Conservation (phyloP, 169 alveolate species). For the Plasmodium cynomolgi region DNA sequence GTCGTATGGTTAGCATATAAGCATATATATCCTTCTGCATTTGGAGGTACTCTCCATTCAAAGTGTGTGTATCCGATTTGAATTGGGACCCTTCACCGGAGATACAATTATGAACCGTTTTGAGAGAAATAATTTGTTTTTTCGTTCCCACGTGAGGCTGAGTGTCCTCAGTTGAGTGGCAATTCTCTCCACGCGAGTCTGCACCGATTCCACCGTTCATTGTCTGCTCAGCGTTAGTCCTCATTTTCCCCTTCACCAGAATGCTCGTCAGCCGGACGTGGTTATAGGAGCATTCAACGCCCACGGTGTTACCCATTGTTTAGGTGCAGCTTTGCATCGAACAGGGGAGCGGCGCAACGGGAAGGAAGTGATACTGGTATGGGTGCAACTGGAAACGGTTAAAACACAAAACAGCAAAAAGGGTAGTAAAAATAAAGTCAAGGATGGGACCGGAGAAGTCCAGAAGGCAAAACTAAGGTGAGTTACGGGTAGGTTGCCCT, state of each 20-base stretch:
- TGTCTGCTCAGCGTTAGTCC: not conserved
- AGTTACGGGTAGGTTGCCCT: not conserved
- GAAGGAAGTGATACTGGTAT: not conserved
- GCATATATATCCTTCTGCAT: conserved; percentile 24
- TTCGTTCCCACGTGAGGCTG: not conserved
- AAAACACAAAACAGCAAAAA: not conserved
- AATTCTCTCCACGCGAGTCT: not conserved
- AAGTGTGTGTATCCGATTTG: not conserved
- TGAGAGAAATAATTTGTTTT: not conserved
- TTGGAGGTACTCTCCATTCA: not conserved
- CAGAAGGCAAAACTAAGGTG: not conserved
- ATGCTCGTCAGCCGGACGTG: conserved; percentile 21
- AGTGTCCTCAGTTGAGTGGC: not conserved
- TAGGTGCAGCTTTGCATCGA: not conserved
- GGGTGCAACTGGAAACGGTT: no score
- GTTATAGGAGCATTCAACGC: conserved; percentile 49
- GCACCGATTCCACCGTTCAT: not conserved
- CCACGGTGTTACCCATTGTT: conserved; percentile 51
- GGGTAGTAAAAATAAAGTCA: no score
- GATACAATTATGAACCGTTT: not conserved
- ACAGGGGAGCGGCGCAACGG: not conserved
- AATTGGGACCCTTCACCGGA: not conserved
- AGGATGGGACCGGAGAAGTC: not conserved
- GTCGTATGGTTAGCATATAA: conserved; percentile 5
- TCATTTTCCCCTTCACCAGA: conserved; percentile 14